Evolutionary conservation across 2,329 filamentous ascomycete species (phyloP), one percentile per base, ranked within the genome.

Genomic region (Calonectria pauciramosa): DNA sequence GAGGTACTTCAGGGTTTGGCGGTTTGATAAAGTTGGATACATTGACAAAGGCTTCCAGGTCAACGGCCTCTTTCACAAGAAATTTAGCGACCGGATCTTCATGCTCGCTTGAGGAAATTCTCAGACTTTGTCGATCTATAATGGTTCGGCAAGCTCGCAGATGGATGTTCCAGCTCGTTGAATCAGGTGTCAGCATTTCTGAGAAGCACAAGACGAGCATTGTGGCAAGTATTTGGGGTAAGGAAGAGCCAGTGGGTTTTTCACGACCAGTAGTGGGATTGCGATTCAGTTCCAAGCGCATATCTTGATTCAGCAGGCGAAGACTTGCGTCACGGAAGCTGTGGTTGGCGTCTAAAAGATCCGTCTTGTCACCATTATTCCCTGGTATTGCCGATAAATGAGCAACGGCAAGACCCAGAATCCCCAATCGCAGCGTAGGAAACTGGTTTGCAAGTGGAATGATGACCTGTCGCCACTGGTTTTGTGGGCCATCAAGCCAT

Each of bases 401-500:
- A 26, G 72, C 36, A 14, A 73, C 49, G 26, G 71, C 70, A 11
- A 79, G 52, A 10, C 73, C 68, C 28, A 66, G 54, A n/a, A 75
- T 74, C 18, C 77, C 74, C 7, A 79, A 71, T 8, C 73, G 75
- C 20, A 79, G 68, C 23, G 75, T 77, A 3, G 77, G 47, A 16
- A 77, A 78, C 16, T 72, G 49, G 8, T 74, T 71, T 1, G 77
- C 70, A 20, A 74, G 68, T 23, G 59, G 68, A 10, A 54, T 66
- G 51, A 76, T 71, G 13, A 69, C 75, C 14, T 72, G 54, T 41
- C 78, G 72, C 78, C 77, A 76, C 5, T 76, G 78, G 38, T 75
- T 75, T 23, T 70, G 65, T 16, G 78, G 77, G 41, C 73, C 75
- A 23, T 79, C 78, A 36, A 79, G 74, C 77, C 78, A 79, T 20